Evolutionary conservation across 2,329 filamentous ascomycete genomes (phyloP).

Genomic region (Herpotrichia juniperi): DNA sequence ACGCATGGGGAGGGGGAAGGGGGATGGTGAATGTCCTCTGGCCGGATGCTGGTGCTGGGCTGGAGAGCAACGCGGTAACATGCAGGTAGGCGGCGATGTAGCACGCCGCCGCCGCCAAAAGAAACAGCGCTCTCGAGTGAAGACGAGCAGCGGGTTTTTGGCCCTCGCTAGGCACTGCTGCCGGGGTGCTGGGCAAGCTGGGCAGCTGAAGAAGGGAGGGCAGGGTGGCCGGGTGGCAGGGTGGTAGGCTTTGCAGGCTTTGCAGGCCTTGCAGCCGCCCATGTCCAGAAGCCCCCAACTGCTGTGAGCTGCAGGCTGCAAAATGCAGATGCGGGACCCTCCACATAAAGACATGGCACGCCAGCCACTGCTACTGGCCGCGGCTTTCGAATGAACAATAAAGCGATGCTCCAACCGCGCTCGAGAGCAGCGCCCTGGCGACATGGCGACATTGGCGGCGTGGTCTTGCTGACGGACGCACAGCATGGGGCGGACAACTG

Average conservation of each 20-base stretch:
- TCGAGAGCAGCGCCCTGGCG: neutral
- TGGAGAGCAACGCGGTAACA: slow-evolving; percentile 15
- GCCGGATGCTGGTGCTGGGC: too few species aligned
- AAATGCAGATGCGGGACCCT: neutral
- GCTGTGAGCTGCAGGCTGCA: neutral
- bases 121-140: slow-evolving; percentile 1
- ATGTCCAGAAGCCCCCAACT: neutral
- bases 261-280: too few species aligned
- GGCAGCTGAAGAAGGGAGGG: too few species aligned
- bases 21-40: slow-evolving; percentile 6
- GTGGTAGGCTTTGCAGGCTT: too few species aligned
- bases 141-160: too few species aligned
- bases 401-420: neutral
- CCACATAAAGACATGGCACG: neutral
- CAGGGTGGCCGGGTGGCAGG: too few species aligned
- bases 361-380: too few species aligned
- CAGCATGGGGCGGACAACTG: slow-evolving; percentile 13
- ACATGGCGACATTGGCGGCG: slow-evolving; percentile 2
- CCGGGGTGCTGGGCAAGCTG: too few species aligned
- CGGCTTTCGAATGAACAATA: neutral
- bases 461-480: slow-evolving; percentile 5
- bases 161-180: neutral
- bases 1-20: slow-evolving; percentile 22
- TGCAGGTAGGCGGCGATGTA: slow-evolving; percentile 8
- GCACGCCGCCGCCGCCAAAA: slow-evolving; percentile 2